A percentile compares a stretch with the other conserved stretches of the same genome.
phyloP scores from a whole-genome alignment of 2,329 filamentous ascomycete species.

The Colletotrichum eleusines region DNA sequence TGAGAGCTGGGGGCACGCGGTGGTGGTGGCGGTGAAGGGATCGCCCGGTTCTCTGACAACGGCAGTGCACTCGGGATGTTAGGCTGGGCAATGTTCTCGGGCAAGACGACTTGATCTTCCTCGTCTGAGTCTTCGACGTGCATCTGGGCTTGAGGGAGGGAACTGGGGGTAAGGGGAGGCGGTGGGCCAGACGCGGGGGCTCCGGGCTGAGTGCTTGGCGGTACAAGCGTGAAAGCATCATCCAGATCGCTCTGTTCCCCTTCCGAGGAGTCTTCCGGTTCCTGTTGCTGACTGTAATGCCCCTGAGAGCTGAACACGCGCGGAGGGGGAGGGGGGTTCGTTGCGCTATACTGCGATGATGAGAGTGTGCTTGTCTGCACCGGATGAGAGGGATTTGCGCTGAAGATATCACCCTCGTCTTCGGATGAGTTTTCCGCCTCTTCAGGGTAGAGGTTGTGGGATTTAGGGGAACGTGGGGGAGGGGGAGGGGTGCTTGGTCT shows the following conservation, averaged over 20 bases:
- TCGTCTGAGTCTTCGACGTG: slow-evolving; percentile 18
- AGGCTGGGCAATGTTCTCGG: neutral
- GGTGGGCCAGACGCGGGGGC: neutral
- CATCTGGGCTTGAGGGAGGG: slow-evolving; percentile 20
- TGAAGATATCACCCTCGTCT: neutral
- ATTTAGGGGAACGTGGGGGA: neutral
- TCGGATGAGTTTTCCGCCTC: slow-evolving; percentile 22
- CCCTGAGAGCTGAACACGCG: slow-evolving; percentile 21
- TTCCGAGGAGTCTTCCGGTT: slow-evolving; percentile 25
- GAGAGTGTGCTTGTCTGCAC: slow-evolving; percentile 2
- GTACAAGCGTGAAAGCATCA: slow-evolving; percentile 8
- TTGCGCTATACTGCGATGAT: slow-evolving; percentile 15
- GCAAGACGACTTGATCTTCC: slow-evolving; percentile 31
- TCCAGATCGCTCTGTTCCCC: slow-evolving; percentile 25
- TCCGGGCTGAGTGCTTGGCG: neutral
- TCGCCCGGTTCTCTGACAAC: slow-evolving; percentile 3
- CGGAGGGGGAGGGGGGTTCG: neutral
- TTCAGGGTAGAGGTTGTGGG: slow-evolving; percentile 4
- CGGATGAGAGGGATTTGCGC: neutral
- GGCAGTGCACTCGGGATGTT: slow-evolving; percentile 13
- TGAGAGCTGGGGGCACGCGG: slow-evolving; percentile 27
- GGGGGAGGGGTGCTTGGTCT: slow-evolving; percentile 17
- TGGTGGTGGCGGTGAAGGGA: slow-evolving; percentile 18
- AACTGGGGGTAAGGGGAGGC: slow-evolving; percentile 14
- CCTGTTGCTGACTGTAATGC: neutral